Percentiles rank a stretch among this genome's conserved stretches.
Evolutionary conservation across 257 asterid genomes (phyloP).

Genomic region (Ilex asprella): DNA sequence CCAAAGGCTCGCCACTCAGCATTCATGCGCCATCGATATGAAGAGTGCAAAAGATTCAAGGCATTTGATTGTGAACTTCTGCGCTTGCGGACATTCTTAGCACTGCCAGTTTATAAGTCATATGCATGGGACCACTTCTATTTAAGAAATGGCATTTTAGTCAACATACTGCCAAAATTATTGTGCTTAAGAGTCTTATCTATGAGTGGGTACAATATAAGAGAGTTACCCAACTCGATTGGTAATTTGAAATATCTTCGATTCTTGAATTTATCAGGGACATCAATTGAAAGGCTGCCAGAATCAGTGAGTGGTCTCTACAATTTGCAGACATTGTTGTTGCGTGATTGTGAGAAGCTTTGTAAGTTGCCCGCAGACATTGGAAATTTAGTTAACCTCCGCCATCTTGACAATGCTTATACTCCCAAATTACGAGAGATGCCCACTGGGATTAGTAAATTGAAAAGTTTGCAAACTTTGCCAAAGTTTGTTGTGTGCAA

Average conservation of each 20-base stretch:
- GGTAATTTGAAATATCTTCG: slow-evolving; percentile 19
- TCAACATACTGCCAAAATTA: too few relatives aligned
- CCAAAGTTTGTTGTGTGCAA: too few relatives aligned
- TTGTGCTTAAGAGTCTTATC: too few relatives aligned
- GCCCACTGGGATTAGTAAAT: slow-evolving; percentile 11
- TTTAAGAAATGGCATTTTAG: too few relatives aligned
- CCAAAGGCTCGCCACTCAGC: too few relatives aligned
- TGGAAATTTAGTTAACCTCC: slow-evolving; percentile 9
- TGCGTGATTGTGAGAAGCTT: not conserved
- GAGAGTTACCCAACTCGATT: too few relatives aligned
- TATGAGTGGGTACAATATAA: too few relatives aligned
- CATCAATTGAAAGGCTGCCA: slow-evolving; percentile 35
- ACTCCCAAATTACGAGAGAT: slow-evolving; percentile 11
- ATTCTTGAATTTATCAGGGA: slow-evolving; percentile 47
- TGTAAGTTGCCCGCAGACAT: slow-evolving; percentile 4
- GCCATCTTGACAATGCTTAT: slow-evolving; percentile 14
- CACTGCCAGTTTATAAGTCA: too few relatives aligned
- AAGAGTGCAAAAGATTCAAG: not conserved
- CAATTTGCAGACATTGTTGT: slow-evolving; percentile 15
- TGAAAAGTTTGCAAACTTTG: too few relatives aligned
- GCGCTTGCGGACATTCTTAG: too few relatives aligned
- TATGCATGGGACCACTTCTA: too few relatives aligned
- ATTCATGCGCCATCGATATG: slow-evolving; percentile 22
- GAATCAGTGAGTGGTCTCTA: slow-evolving; percentile 30
- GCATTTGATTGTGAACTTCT: too few relatives aligned